phyloP scores from a whole-genome alignment of 2,329 filamentous ascomycete genomes.

The Pezicula rhizophila region DNA sequence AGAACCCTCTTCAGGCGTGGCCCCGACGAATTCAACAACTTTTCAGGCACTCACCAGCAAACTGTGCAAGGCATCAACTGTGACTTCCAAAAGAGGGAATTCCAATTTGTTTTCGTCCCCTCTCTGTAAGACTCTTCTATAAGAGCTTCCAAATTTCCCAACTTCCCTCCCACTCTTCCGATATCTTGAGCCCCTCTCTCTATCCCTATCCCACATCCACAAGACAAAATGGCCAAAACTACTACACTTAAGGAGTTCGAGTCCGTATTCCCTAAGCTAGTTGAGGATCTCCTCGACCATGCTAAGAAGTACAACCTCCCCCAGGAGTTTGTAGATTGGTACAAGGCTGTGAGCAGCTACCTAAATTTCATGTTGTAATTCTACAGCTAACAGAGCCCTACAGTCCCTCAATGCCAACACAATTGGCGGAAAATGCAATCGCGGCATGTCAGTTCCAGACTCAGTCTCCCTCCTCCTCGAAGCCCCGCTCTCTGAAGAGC shows the following conservation, averaged over 20 bases:
- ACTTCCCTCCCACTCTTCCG: conserved; percentile 1
- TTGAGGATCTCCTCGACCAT: conserved; percentile 74
- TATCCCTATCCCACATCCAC: not conserved
- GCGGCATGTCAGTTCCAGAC: conserved; percentile 95
- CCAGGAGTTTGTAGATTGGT: conserved; percentile 76
- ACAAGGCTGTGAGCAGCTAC: conserved; percentile 42
- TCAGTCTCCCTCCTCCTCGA: conserved; percentile 75
- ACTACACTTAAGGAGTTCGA: conserved; percentile 84
- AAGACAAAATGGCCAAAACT: conserved; percentile 54
- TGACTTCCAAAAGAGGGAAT: too few species aligned
- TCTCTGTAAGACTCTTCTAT: not conserved
- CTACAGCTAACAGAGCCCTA: conserved; percentile 6
- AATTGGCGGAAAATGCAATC: conserved; percentile 95
- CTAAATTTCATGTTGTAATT: conserved; percentile 4
- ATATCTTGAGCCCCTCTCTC: too few species aligned
- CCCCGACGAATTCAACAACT: too few species aligned
- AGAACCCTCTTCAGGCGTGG: too few species aligned
- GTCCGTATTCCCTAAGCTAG: conserved; percentile 78
- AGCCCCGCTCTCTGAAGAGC: conserved; percentile 64
- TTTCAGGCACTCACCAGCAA: too few species aligned
- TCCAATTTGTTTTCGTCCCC: not conserved
- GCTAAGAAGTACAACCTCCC: conserved; percentile 79
- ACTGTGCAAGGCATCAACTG: too few species aligned
- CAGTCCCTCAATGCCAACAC: conserved; percentile 82
- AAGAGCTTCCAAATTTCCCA: conserved; percentile 2